A percentile compares a stretch with the other conserved stretches of the same genome.
Conservation (phyloP, 768 basidiomycete genomes). For the Favolaschia claudopus region DNA sequence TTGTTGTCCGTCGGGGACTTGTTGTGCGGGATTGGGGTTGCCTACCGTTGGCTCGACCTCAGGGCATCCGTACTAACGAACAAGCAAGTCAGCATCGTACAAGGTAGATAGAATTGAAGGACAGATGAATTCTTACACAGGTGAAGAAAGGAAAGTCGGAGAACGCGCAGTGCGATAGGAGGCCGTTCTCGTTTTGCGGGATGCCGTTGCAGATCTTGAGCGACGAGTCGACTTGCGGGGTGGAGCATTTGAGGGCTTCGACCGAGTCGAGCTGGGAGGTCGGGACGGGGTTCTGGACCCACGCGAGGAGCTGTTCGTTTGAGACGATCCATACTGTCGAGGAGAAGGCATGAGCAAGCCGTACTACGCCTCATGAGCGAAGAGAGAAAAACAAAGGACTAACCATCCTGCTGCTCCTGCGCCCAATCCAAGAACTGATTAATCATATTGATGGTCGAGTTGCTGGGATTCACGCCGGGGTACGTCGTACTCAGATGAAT, state of each 20-base stretch:
- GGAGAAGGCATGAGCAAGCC: background rate
- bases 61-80: constrained; percentile 76
- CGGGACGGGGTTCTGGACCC: constrained; percentile 76
- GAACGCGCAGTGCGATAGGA: constrained; percentile 69
- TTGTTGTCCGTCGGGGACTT: constrained; percentile 50
- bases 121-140: constrained; percentile 57
- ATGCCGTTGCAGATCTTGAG: constrained; percentile 81
- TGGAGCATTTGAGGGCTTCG: constrained; percentile 66
- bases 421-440: constrained; percentile 86
- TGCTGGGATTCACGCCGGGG: constrained; percentile 61
- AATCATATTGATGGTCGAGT: constrained; percentile 74
- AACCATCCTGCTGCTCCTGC: constrained; percentile 71
- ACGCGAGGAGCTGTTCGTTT: constrained; percentile 73
- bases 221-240: constrained; percentile 62
- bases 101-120: background rate
- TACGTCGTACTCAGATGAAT: constrained; percentile 67
- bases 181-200: constrained; percentile 67
- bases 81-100: background rate
- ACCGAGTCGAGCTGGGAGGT: constrained; percentile 62
- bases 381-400: constrained; percentile 21
- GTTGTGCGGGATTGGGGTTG: constrained; percentile 74
- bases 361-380: background rate
- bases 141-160: constrained; percentile 82
- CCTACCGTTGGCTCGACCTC: constrained; percentile 54
- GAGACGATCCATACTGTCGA: constrained; percentile 77